These are phyloP conservation scores for Dimocarpus longan DNA, from an alignment of 345 rosid genomes.

Conservation along the genomic window DNA sequence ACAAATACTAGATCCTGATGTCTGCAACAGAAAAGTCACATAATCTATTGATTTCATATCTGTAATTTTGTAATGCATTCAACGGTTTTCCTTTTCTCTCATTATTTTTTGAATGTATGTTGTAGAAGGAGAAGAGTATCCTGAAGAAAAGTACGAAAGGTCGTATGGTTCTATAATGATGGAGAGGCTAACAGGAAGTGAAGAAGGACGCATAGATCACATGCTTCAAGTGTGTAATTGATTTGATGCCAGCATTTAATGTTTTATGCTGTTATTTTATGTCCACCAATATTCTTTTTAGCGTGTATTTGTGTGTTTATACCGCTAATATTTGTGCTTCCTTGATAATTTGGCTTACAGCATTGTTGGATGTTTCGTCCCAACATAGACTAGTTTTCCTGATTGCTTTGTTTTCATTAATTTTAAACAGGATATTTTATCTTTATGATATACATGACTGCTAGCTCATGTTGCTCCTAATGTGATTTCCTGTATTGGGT, in stretches of 20 bases:
- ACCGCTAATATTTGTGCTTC: background rate
- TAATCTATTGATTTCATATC: background rate
- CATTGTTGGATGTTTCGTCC: background rate
- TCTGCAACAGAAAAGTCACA: background rate
- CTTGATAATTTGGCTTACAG: background rate
- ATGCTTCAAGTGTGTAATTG: constrained; percentile 74
- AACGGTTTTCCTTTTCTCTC: background rate
- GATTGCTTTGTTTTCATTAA: background rate
- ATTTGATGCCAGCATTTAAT: background rate
- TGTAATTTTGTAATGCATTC: background rate
- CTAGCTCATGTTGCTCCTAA: constrained; percentile 15
- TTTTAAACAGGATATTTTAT: background rate
- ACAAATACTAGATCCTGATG: background rate
- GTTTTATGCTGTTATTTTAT: constrained; percentile 6
- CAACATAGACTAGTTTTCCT: background rate
- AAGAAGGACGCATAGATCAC: constrained; percentile 86
- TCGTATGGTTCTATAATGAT: constrained; percentile 88
- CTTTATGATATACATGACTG: constrained; percentile 1
- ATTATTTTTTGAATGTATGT: background rate
- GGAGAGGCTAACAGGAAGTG: constrained; percentile 75
- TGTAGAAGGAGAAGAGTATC: constrained; percentile 51
- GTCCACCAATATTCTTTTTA: background rate
- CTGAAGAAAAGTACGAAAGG: constrained; percentile 51
- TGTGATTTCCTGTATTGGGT: constrained; percentile 15
- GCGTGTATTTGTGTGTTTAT: background rate